These are phyloP conservation scores for Kwoniella europaea DNA, from an alignment of 768 basidiomycete genomes.

Conservation along the genomic window DNA sequence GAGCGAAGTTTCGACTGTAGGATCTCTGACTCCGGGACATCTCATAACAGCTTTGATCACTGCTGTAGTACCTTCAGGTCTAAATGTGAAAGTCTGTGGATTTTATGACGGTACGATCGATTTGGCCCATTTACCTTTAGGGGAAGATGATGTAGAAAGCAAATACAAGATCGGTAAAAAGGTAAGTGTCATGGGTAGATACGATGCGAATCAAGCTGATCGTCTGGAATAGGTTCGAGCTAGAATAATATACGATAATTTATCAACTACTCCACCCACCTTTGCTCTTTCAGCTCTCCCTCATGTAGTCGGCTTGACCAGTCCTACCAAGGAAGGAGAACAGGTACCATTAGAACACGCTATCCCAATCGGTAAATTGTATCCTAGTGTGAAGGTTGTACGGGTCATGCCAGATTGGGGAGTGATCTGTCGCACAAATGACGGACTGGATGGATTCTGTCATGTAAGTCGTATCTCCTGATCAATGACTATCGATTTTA, in stretches of 20 bases:
- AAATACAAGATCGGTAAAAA: constrained; percentile 61
- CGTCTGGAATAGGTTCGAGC: constrained; percentile 68
- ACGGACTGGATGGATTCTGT: constrained; percentile 75
- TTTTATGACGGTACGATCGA: constrained; percentile 92
- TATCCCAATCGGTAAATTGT: constrained; percentile 73
- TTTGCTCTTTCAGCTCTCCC: constrained; percentile 79
- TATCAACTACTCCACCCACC: constrained; percentile 70
- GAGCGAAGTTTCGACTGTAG: constrained; percentile 75
- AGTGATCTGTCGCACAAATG: constrained; percentile 69
- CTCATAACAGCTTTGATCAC: constrained; percentile 84
- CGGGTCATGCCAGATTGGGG: constrained; percentile 83
- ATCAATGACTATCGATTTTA: no score
- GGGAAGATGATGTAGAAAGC: constrained; percentile 59
- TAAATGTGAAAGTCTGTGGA: constrained; percentile 86
- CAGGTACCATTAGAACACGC: constrained; percentile 62
- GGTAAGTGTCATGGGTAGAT: constrained; percentile 14
- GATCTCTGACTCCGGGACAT: constrained; percentile 82
- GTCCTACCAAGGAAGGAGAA: constrained; percentile 40
- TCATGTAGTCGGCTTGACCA: constrained; percentile 68
- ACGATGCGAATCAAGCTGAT: background rate
- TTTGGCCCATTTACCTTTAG: constrained; percentile 69
- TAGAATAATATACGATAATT: constrained; percentile 79
- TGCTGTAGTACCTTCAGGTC: constrained; percentile 70
- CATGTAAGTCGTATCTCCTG: constrained; percentile 67
- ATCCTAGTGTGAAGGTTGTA: constrained; percentile 75